phyloP scores from a whole-genome alignment of 345 rosid species.

The Corchorus capsularis region DNA sequence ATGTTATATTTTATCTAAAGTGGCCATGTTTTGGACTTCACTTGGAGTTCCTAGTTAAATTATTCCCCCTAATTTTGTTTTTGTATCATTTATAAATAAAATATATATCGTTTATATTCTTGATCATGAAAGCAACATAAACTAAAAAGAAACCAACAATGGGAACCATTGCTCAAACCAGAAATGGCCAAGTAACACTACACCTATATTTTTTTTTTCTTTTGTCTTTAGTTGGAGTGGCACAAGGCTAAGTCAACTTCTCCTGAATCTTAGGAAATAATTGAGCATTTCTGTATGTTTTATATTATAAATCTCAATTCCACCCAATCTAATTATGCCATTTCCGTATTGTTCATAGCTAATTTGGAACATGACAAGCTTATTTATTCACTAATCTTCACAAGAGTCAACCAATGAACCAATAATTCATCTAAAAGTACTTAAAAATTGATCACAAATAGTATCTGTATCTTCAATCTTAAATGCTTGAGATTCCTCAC shows the following conservation, averaged over 20 bases:
- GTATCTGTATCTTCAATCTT: not conserved
- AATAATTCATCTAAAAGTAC: not conserved
- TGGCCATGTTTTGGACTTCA: too few species aligned
- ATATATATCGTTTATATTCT: too few species aligned
- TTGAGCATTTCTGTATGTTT: not conserved
- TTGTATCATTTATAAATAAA: too few species aligned
- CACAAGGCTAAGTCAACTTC: not conserved
- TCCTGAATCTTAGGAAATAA: not conserved
- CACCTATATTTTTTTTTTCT: not conserved
- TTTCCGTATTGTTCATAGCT: not conserved
- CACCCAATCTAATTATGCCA: slow-evolving; percentile 2
- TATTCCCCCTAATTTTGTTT: too few species aligned
- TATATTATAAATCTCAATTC: not conserved
- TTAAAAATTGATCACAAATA: not conserved
- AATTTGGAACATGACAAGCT: not conserved
- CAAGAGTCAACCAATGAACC: not conserved
- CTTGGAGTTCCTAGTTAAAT: too few species aligned
- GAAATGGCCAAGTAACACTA: not conserved
- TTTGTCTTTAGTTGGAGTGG: not conserved
- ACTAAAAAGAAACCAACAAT: too few species aligned
- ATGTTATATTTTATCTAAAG: too few species aligned
- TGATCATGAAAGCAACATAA: too few species aligned
- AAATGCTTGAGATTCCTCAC: not conserved
- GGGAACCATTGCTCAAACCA: too few species aligned
- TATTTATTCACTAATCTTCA: not conserved